phyloP scores from a whole-genome alignment of 441 rosid genomes.

The Gossypium schwendimanii region DNA sequence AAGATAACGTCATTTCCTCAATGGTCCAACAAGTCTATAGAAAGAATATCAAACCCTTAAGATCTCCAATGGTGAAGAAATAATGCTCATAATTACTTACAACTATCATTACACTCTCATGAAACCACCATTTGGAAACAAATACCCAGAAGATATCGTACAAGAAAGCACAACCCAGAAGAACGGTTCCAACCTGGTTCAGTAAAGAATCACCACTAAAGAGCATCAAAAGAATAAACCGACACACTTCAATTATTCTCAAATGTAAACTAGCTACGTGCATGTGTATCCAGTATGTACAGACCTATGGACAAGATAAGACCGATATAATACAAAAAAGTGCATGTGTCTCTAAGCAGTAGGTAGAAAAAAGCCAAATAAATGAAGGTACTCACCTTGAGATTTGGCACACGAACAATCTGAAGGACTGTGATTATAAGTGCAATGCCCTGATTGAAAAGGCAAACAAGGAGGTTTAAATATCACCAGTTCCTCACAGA shows the following conservation, averaged over 20 bases:
- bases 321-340: background rate
- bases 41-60: background rate
- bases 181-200: constrained; percentile 71
- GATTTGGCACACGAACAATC: constrained; percentile 47
- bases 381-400: constrained; percentile 32
- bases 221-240: background rate
- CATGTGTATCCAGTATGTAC: background rate
- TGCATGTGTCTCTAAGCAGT: background rate
- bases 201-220: background rate
- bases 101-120: constrained; percentile 87
- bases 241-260: background rate
- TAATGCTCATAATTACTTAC: constrained; percentile 35
- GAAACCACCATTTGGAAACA: constrained; percentile 59
- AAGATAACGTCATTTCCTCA: background rate
- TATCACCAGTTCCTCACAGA: constrained; percentile 14
- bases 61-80: background rate
- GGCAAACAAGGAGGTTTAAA: background rate
- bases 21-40: background rate
- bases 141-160: constrained; percentile 86
- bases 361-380: background rate
- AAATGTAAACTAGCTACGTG: background rate
- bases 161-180: constrained; percentile 69
- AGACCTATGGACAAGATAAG: background rate
- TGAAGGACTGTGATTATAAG: constrained; percentile 53
- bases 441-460: constrained; percentile 39